Base-by-base conservation (phyloP, 768 basidiomycete genomes). In the Psilocybe azurescens region DNA sequence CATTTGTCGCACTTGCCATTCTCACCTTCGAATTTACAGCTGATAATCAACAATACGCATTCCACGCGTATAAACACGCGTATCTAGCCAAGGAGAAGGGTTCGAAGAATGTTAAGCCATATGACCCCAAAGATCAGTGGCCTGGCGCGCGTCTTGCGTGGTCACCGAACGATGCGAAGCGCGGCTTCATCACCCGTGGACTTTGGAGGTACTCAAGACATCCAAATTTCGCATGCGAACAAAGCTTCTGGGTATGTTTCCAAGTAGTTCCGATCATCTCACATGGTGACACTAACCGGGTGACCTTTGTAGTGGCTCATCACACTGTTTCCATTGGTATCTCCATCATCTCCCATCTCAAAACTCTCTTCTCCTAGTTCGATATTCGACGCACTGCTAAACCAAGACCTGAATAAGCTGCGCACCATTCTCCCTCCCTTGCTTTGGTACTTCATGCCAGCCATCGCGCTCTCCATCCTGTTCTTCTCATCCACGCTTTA, bases 191-290 rank as follows among this genome's bases (percentile, higher is more conserved):
- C 28, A 94, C 94, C 0, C 81, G 83, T 18, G 96, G 96, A 3
- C 74, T 98, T 6, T 99, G 93, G 92, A 83, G 86, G 1, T 96
- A 88, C 81, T 87, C 86, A 2, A 81, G 97, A 14, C 97, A 99
- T 74, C 95, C 97, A 38, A 99, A 99, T 74, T 96, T 94, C 72
- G 77, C 89, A 1, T 95, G 92, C 73, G 97, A 99, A 73, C 95
- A 96, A 73, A 74, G 78, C 14, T 94, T 96, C 76, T 96, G 90
- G 90, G 90, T 91, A 65, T 46, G 86, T 78, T 14, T 58, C 14
- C n/a, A 44, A 14, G 41, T 14, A 9, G 1, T 16, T 39, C n/a
- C 14, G 41, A 44, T n/a, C 11, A 24, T 44, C 41, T 14, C 41
- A 50, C 24, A 7, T 61, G 28, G 53, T 32, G 59, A 32, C 11